Evolutionary conservation across 2,329 filamentous ascomycete genomes (phyloP).

Genomic region (Microcyclosporella mali): DNA sequence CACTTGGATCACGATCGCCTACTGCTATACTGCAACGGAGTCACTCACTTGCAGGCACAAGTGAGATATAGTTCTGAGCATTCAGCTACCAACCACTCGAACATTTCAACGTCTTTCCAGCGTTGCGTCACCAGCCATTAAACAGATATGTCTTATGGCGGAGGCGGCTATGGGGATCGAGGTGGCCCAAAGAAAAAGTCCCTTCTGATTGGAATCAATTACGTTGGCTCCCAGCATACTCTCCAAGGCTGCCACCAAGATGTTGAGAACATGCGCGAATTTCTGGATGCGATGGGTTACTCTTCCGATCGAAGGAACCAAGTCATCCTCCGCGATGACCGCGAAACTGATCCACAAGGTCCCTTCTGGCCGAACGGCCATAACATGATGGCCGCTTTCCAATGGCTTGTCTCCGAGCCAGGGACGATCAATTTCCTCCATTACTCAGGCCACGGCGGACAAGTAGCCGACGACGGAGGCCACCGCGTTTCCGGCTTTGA

Average conservation of each 20-base stretch:
- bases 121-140: no score
- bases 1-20: no score
- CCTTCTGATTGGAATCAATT: constrained; percentile 51
- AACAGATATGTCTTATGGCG: no score
- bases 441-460: constrained; percentile 55
- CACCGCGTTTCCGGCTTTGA: constrained; percentile 25
- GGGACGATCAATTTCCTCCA: constrained; percentile 51
- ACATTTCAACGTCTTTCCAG: no score
- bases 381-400: constrained; percentile 46
- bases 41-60: no score
- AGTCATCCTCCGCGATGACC: constrained; percentile 42
- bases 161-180: no score
- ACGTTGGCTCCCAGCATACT: constrained; percentile 38
- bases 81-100: no score
- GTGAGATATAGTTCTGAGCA: no score
- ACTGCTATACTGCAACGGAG: no score
- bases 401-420: constrained; percentile 52
- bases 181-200: constrained; percentile 34
- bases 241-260: constrained; percentile 47
- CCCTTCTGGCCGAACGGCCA: constrained; percentile 31
- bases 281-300: constrained; percentile 40
- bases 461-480: constrained; percentile 24
- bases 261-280: constrained; percentile 41
- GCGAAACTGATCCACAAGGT: constrained; percentile 24
- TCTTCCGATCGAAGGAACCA: constrained; percentile 36